phyloP scores from a whole-genome alignment of 306 rosid genomes.

The Pterocarpus santalinus region DNA sequence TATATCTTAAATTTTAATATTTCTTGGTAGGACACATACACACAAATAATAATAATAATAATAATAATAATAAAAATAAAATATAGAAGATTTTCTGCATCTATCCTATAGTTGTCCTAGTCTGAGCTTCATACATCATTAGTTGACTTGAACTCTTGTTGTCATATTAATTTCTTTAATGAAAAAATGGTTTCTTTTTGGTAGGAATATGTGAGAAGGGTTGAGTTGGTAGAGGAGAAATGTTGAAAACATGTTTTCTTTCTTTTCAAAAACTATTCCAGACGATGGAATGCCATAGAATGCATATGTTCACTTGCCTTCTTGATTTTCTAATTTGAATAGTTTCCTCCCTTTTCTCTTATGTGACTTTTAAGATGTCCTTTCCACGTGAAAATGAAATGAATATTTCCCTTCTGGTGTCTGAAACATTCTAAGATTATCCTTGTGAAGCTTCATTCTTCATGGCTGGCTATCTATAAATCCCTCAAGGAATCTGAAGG shows the following conservation, averaged over 20 bases:
- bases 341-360: conserved; percentile 10
- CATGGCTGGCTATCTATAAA: conserved; percentile 24
- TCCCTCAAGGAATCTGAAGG: conserved; percentile 39
- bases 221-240: not conserved
- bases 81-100: not conserved
- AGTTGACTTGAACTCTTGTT: conserved; percentile 5
- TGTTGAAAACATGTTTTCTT: conserved; percentile 8
- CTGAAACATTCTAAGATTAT: conserved; percentile 9
- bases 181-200: not conserved
- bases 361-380: not conserved
- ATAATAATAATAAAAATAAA: not conserved
- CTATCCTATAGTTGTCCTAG: not conserved
- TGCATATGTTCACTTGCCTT: conserved; percentile 1
- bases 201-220: not conserved
- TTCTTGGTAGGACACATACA: not conserved
- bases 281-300: conserved; percentile 13
- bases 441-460: conserved; percentile 14
- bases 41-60: no score
- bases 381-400: conserved; percentile 24
- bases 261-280: not conserved
- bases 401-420: conserved; percentile 3
- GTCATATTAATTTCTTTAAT: not conserved
- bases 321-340: conserved; percentile 13
- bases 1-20: not conserved
- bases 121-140: conserved; percentile 9